Evolutionary conservation across 129 eudicot species (phyloP).

Genomic region (Silybum marianum): DNA sequence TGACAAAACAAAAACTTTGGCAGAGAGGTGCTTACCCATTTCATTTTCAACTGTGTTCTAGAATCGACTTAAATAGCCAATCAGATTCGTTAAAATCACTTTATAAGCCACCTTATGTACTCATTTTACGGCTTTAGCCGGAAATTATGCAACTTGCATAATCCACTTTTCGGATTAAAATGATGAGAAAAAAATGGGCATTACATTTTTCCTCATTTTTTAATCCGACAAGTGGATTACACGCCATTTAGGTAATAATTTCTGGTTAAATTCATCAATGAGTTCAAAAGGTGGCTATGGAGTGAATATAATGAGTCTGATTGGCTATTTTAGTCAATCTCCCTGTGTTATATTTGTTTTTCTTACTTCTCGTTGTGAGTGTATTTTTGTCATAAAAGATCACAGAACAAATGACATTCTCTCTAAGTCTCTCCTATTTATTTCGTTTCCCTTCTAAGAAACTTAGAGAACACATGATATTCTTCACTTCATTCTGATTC

Average conservation of each 20-base stretch:
- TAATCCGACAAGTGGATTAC: too few relatives aligned
- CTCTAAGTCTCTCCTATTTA: too few relatives aligned
- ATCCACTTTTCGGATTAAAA: too few relatives aligned
- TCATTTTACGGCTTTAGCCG: neutral
- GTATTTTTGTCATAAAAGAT: neutral
- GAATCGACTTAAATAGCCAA: neutral
- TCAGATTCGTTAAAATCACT: neutral
- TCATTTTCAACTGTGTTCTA: neutral
- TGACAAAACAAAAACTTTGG: slow-evolving; percentile 61
- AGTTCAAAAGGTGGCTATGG: too few relatives aligned
- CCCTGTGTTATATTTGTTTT: neutral
- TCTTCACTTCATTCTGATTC: neutral
- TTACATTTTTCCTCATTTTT: too few relatives aligned
- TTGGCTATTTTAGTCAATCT: neutral
- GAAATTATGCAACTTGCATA: too few relatives aligned
- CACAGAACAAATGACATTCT: neutral
- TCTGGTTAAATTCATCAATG: too few relatives aligned
- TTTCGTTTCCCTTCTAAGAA: neutral
- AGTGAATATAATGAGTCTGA: too few relatives aligned
- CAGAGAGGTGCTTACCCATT: slow-evolving; percentile 51
- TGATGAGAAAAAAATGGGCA: too few relatives aligned
- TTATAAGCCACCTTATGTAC: neutral
- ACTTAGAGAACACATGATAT: too few relatives aligned
- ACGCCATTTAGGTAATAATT: too few relatives aligned
- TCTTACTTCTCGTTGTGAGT: neutral